A percentile compares a stretch with the other conserved stretches of the same genome.
Evolutionary conservation across 768 basidiomycete species (phyloP).

Genomic region (Tricholoma bakamatsutake): DNA sequence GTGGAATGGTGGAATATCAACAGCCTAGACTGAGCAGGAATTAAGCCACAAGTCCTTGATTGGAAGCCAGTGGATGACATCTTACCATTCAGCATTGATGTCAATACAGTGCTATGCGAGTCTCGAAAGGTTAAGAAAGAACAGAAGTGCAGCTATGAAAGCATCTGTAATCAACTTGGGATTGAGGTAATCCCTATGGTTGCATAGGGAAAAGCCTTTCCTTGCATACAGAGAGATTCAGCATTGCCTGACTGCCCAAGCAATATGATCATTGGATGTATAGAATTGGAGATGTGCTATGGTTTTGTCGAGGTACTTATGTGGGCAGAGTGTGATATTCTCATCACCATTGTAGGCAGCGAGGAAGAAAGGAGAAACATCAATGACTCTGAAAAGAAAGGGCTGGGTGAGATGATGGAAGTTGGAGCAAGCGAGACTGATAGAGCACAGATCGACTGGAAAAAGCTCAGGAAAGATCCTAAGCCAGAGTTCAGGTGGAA

Average conservation of each 20-base stretch:
- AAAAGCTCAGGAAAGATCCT: constrained; percentile 28
- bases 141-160: constrained; percentile 22
- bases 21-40: constrained; percentile 19
- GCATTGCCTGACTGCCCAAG: constrained; percentile 27
- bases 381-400: constrained; percentile 28
- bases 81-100: constrained; percentile 27
- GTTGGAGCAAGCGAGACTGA: constrained; percentile 24
- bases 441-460: constrained; percentile 21
- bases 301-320: constrained; percentile 25
- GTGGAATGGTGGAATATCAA: constrained; percentile 6
- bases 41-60: constrained; percentile 29
- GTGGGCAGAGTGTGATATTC: constrained; percentile 19
- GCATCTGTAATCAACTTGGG: constrained; percentile 26
- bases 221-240: constrained; percentile 32
- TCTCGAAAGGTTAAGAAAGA: constrained; percentile 27
- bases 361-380: constrained; percentile 30
- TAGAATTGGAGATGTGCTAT: constrained; percentile 26
- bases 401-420: constrained; percentile 32
- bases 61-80: constrained; percentile 20
- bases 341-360: constrained; percentile 23
- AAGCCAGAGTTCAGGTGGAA: constrained; percentile 32
- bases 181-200: constrained; percentile 25
- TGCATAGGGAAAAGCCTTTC: constrained; percentile 22
- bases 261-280: constrained; percentile 23
- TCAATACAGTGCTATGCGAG: constrained; percentile 33